Conservation (phyloP, 2,329 filamentous ascomycete genomes). For the Talaromyces sp. region DNA sequence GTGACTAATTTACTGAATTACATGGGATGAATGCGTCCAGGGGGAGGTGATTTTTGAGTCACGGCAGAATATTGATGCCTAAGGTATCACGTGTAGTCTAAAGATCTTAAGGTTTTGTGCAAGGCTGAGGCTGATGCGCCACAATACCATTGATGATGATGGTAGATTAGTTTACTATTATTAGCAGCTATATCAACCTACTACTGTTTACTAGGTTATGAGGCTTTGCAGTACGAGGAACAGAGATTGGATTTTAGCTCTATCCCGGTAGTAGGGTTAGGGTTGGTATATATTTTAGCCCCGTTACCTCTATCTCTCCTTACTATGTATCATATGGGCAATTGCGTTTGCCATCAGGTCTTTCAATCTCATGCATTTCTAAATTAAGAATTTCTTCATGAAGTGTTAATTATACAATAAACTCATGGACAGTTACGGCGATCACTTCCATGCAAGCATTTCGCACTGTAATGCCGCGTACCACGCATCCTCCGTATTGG, state of each 20-base stretch:
- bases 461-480: slow-evolving; percentile 33
- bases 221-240: no score
- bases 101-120: not conserved
- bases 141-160: not conserved
- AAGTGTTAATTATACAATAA: no score
- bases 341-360: no score
- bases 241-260: no score
- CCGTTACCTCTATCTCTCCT: no score
- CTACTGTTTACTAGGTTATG: no score
- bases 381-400: not conserved
- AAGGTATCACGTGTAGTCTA: slow-evolving; percentile 1
- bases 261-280: no score
- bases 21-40: not conserved
- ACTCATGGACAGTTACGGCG: no score
- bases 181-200: no score
- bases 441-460: slow-evolving; percentile 40
- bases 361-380: no score
- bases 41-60: not conserved
- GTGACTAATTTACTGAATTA: not conserved
- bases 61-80: not conserved
- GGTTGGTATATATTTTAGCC: no score
- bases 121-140: not conserved
- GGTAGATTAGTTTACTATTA: not conserved
- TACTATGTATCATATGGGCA: no score
- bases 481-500: slow-evolving; percentile 37